A percentile compares a stretch with the other conserved stretches of the same genome.
phyloP scores from a whole-genome alignment of 2,329 filamentous ascomycete genomes.

The Pseudogymnoascus sp. region DNA sequence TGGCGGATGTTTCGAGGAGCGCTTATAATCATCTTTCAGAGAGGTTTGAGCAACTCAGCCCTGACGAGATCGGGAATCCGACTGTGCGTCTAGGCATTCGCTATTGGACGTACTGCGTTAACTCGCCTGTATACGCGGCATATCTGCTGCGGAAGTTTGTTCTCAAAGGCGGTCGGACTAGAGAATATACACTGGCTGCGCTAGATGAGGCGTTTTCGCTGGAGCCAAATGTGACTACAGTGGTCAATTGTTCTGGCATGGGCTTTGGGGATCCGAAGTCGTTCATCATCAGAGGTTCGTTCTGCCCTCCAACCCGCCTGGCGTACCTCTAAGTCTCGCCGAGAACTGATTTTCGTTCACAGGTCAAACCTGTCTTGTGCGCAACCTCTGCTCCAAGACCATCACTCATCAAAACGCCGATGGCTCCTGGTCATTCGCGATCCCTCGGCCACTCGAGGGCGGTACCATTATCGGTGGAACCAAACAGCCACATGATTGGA shows the following conservation, averaged over 20 bases:
- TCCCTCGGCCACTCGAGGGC: conserved; percentile 52
- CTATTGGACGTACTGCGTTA: conserved; percentile 35
- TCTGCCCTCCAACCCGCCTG: neutral
- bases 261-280: conserved; percentile 35
- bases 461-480: conserved; percentile 61
- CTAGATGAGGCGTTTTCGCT: conserved; percentile 32
- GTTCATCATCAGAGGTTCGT: conserved; percentile 33
- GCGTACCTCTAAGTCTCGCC: neutral
- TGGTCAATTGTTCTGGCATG: conserved; percentile 38
- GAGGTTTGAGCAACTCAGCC: neutral
- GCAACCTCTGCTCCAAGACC: conserved; percentile 34
- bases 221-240: conserved; percentile 26
- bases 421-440: conserved; percentile 54
- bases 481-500: conserved; percentile 52
- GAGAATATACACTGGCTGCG: conserved; percentile 19
- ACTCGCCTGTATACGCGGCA: conserved; percentile 35
- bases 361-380: conserved; percentile 40
- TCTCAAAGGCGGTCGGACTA: conserved; percentile 29
- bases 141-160: conserved; percentile 34
- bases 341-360: neutral
- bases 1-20: conserved; percentile 14
- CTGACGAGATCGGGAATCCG: neutral
- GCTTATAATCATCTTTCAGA: neutral
- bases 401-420: conserved; percentile 56
- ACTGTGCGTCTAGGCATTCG: conserved; percentile 28